Conservation (phyloP, 1,284 basidiomycete species). For the Sporisorium exsertum region DNA sequence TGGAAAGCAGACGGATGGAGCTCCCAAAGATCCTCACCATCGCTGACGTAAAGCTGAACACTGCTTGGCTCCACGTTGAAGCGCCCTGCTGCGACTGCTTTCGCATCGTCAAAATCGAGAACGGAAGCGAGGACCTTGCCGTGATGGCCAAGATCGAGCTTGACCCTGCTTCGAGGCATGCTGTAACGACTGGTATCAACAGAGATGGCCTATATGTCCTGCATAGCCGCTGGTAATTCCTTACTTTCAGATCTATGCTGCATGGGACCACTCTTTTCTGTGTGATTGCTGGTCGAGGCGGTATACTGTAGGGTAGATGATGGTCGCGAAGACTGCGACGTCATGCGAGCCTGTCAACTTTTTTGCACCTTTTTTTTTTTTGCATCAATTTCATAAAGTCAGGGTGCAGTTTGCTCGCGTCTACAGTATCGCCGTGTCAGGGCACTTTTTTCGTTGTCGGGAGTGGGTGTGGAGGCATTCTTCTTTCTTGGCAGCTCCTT, state of each 20-base stretch:
- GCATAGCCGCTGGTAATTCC: background rate
- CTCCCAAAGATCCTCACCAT: conserved; percentile 48
- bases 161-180: conserved; percentile 34
- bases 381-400: background rate
- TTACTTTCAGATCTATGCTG: background rate
- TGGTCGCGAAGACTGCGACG: background rate
- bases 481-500: background rate
- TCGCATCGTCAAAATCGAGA: conserved; percentile 31
- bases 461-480: background rate
- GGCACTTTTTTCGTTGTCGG: background rate
- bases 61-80: conserved; percentile 11
- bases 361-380: background rate
- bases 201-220: background rate
- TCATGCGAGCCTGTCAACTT: background rate
- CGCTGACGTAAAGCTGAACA: conserved; percentile 39
- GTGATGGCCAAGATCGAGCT: conserved; percentile 44
- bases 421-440: too few relatives aligned
- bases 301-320: background rate
- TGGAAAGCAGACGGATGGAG: conserved; percentile 42
- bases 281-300: background rate
- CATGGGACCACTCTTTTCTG: background rate
- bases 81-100: conserved; percentile 32
- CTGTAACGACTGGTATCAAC: background rate
- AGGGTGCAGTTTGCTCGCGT: background rate
- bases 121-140: conserved; percentile 48